Evolutionary conservation across 495 filamentous ascomycete genomes (phyloP).

Genomic region (Xylona heveae): DNA sequence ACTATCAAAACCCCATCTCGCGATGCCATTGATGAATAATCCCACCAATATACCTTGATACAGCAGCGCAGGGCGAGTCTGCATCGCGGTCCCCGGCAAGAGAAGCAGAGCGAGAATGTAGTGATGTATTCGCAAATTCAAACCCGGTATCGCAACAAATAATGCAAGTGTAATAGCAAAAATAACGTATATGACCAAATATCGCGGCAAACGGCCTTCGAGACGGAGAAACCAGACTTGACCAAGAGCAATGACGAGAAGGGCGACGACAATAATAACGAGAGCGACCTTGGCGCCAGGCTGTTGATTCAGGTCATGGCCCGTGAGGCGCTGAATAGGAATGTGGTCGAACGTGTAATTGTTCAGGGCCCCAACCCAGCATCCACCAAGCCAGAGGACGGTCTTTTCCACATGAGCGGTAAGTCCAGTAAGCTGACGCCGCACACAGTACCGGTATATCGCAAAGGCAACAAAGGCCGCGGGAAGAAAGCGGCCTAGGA

Average conservation of each 20-base stretch:
- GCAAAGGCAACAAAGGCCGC: conserved; percentile 57
- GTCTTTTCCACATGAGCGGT: conserved; percentile 50
- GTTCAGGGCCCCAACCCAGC: conserved; percentile 60
- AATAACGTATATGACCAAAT: conserved; percentile 48
- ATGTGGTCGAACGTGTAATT: conserved; percentile 77
- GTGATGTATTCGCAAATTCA: conserved; percentile 83
- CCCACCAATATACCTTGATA: conserved; percentile 82
- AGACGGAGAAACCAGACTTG: conserved; percentile 59
- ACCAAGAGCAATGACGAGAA: conserved; percentile 34
- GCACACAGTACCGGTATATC: conserved; percentile 46
- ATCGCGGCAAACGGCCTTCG: conserved; percentile 44
- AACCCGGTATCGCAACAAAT: conserved; percentile 49
- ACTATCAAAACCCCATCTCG: conserved; percentile 81
- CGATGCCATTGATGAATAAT: conserved; percentile 79
- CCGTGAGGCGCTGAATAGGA: conserved; percentile 58
- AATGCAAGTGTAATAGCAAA: conserved; percentile 20
- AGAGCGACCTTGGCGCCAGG: conserved; percentile 57
- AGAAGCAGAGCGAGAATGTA: conserved; percentile 77
- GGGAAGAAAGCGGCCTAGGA: conserved; percentile 54
- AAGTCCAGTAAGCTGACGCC: conserved; percentile 29
- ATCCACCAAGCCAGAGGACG: conserved; percentile 48
- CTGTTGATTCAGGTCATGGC: conserved; percentile 52
- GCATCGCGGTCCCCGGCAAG: conserved; percentile 64
- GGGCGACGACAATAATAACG: conserved; percentile 37
- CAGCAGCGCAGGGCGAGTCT: conserved; percentile 54